A percentile compares a stretch with the other conserved stretches of the same genome.
These are phyloP conservation scores for Acarospora socialis DNA, from an alignment of 2,329 filamentous ascomycete genomes.

Conservation along the genomic window DNA sequence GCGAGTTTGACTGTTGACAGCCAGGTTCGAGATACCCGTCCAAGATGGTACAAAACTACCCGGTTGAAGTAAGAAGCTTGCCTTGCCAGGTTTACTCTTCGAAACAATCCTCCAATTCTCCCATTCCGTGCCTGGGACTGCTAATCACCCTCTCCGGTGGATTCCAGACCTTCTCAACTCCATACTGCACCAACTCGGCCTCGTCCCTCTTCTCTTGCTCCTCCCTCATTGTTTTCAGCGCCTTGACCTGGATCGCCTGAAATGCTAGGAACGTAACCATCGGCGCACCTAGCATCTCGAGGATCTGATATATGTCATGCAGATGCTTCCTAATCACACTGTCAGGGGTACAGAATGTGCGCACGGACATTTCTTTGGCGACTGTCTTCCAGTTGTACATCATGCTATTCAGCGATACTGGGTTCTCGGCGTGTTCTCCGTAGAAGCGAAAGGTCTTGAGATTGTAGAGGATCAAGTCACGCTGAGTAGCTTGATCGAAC, in stretches of 20 bases:
- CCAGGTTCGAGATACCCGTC: too few species aligned
- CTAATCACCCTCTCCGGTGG: constrained; percentile 4
- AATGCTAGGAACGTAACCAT: constrained; percentile 25
- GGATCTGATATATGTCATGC: constrained; percentile 33
- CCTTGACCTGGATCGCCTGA: constrained; percentile 24
- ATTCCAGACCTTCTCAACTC: constrained; percentile 12
- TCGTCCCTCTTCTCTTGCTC: constrained; percentile 17
- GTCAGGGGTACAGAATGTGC: constrained; percentile 37
- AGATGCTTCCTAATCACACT: constrained; percentile 35
- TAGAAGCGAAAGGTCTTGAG: constrained; percentile 32
- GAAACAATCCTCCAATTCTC: constrained; percentile 4
- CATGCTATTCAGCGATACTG: constrained; percentile 29
- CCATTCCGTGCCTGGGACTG: constrained; percentile 2
- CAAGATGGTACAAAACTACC: too few species aligned
- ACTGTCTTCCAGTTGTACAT: constrained; percentile 36
- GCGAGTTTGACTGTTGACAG: too few species aligned
- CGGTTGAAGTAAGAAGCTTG: too few species aligned
- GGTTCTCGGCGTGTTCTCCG: constrained; percentile 27
- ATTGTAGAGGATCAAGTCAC: constrained; percentile 32
- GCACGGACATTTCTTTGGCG: constrained; percentile 32
- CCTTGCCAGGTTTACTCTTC: too few species aligned
- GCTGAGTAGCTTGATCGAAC: constrained; percentile 38
- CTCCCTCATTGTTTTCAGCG: constrained; percentile 21
- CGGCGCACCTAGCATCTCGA: constrained; percentile 35
- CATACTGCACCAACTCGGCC: constrained; percentile 9